Base-by-base conservation (phyloP, 768 basidiomycete species). In the Mycena chlorophos region DNA sequence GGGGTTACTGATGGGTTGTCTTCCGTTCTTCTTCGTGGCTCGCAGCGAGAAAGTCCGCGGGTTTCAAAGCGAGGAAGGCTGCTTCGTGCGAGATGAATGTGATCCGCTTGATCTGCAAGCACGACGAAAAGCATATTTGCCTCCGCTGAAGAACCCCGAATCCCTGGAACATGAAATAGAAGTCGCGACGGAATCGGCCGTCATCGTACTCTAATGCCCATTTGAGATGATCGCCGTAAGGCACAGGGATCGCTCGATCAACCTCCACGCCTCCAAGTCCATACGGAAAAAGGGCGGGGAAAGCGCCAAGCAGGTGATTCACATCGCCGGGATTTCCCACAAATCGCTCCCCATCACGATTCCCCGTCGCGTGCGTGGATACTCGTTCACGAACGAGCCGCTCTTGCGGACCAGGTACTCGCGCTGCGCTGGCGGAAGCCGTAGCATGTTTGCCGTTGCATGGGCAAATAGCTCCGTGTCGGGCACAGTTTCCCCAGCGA, bases 251-350 rank as follows among this genome's bases (percentile, higher is more conserved):
- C 2, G 50, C 53, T 26, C 51, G 14, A 14, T 55, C 40, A 2
- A 50, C 49, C 39, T 75, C 71, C 22, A 71, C 46, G 0, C 74
- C 72, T 0, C 72, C 71, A 3, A 26, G n/a, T 0, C 19, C 75
- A 62, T 73, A 76, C 3, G 74, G 73, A 54, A 73, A 76, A 0
- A 74, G 63, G 0, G 49, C 51, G 0, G 72, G 73, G 46, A 73
- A 76, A 12, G 63, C 40, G 0, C 68, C 70, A 13, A 72, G 55
- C 0, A 71, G 40, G 42, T 71, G 71, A 51, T 72, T 71, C 0
- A 66, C 61, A 45, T n/a, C n/a, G n/a, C n/a, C n/a, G n/a, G n/a
- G n/a, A n/a, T n/a, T n/a, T n/a, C n/a, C n/a, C n/a, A n/a, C 68
- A 58, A 14, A 60, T 56, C 0, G 63, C 51, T 20, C 65, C 67